phyloP scores from a whole-genome alignment of 192 early-diverging fungal genomes.

The Coemansia sp. region DNA sequence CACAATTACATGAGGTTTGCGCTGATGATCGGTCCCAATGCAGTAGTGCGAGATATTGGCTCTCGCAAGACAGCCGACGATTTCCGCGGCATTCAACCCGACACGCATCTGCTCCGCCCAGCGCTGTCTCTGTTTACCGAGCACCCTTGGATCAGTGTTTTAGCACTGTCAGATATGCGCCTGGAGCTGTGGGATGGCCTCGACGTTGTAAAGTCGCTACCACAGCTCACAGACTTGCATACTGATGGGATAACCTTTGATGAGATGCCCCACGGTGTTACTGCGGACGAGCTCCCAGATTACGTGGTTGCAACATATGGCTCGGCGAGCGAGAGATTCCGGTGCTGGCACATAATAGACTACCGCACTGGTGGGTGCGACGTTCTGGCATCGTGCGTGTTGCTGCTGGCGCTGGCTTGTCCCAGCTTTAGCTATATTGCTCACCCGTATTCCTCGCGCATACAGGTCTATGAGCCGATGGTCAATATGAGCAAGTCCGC shows the following conservation, averaged over 20 bases:
- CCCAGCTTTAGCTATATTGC: neutral
- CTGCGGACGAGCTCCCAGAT: neutral
- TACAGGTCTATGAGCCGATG: neutral
- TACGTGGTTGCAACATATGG: neutral
- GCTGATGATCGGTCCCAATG: neutral
- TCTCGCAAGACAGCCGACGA: neutral
- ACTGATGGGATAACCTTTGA: neutral
- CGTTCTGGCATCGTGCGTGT: neutral
- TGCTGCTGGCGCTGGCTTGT: neutral
- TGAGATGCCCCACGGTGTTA: neutral
- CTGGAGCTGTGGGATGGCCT: neutral
- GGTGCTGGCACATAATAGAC: neutral
- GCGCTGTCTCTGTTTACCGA: neutral
- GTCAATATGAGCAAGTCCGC: neutral
- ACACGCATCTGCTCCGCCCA: neutral
- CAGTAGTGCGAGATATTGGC: neutral
- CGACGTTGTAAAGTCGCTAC: neutral
- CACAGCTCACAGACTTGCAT: neutral
- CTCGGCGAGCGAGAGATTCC: neutral
- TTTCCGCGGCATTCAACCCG: neutral
- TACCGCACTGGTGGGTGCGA: neutral
- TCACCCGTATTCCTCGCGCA: neutral
- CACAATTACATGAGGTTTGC: neutral
- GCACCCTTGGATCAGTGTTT: neutral
- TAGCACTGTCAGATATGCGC: neutral